Base-by-base conservation (phyloP, 345 rosid species). In the Aquilaria malaccensis region DNA sequence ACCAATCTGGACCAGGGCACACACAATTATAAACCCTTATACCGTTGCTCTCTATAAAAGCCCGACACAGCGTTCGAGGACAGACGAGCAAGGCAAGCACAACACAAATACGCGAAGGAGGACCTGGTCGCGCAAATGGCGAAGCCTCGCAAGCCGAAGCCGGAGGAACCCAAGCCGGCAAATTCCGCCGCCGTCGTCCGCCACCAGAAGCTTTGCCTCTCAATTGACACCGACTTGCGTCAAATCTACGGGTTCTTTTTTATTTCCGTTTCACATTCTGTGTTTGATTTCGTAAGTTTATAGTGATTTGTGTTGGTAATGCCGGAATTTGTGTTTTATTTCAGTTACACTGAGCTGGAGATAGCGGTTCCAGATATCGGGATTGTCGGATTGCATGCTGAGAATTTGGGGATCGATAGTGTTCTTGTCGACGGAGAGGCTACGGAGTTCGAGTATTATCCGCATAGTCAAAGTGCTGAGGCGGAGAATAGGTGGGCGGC, bases 181-280 rank as follows among this genome's bases (percentile, higher is more conserved):
- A 76, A 78, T 69, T 74, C 96, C 37, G 90, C 88, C 56, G 96
- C 92, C 37, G 76, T 84, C 22, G 88, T 90, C 30, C 92, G 86
- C 65, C 96, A 88, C 72, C 99, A 94, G 87, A 94, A 88, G 82
- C 96, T 94, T 54, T 86, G 88, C 73, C 96, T 94, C 62, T 86
- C 91, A 46, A 72, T 94, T 53, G 96, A 94, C 79, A 67, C 81
- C 59, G 79, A 77, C 15, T 72, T 74, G 61, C 91, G 80, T 70
- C 88, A 78, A 74, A 90, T 94, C 72, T 82, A 77, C 76, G 97
- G 99, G 98, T 90, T n/a, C 67, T 30, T 65, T 66, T 50, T 45
- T 2, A 12, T 14, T 14, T 52, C 41, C 12, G 6, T 58, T 10
- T 49, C 48, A 4, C 15, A 30, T 64, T 45, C 13, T 30, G 6